Conservation (phyloP, 805 yeast species). For the Priceomyces castillae region DNA sequence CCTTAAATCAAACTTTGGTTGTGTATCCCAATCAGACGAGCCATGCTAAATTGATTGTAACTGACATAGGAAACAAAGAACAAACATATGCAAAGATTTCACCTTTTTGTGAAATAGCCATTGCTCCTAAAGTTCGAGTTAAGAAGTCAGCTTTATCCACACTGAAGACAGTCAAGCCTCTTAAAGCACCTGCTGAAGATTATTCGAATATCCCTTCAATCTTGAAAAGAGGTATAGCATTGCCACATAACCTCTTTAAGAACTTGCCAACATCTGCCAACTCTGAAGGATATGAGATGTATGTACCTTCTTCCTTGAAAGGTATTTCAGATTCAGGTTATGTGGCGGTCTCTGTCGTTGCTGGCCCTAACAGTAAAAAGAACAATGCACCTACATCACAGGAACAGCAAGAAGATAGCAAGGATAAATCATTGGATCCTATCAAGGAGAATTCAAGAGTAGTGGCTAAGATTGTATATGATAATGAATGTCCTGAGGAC, state of each 20-base stretch:
- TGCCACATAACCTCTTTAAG: slow-evolving; percentile 48
- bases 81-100: slow-evolving; percentile 50
- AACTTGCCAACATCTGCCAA: slow-evolving; percentile 16
- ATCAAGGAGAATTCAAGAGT: slow-evolving; percentile 40
- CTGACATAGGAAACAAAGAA: slow-evolving; percentile 44
- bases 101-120: slow-evolving; percentile 65
- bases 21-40: slow-evolving; percentile 64
- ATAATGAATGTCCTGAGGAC: slow-evolving; percentile 22
- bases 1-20: slow-evolving; percentile 54
- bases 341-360: slow-evolving; percentile 50
- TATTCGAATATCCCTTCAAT: slow-evolving; percentile 31
- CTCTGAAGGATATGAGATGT: slow-evolving; percentile 40
- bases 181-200: slow-evolving; percentile 22
- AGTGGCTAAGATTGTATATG: slow-evolving; percentile 50
- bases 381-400: slow-evolving; percentile 11
- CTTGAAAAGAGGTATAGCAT: slow-evolving; percentile 51
- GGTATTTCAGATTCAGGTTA: slow-evolving; percentile 37
- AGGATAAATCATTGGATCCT: slow-evolving; percentile 10
- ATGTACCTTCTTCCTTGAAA: slow-evolving; percentile 41
- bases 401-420: slow-evolving; percentile 8
- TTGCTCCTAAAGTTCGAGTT: slow-evolving; percentile 59
- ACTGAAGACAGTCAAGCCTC: slow-evolving; percentile 20
- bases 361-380: slow-evolving; percentile 45
- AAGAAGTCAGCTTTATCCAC: slow-evolving; percentile 25
- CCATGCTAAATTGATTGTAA: slow-evolving; percentile 56